A percentile compares a stretch with the other conserved stretches of the same genome.
These are phyloP conservation scores for Cadophora malorum DNA, from an alignment of 2,329 filamentous ascomycete genomes.

Conservation along the genomic window DNA sequence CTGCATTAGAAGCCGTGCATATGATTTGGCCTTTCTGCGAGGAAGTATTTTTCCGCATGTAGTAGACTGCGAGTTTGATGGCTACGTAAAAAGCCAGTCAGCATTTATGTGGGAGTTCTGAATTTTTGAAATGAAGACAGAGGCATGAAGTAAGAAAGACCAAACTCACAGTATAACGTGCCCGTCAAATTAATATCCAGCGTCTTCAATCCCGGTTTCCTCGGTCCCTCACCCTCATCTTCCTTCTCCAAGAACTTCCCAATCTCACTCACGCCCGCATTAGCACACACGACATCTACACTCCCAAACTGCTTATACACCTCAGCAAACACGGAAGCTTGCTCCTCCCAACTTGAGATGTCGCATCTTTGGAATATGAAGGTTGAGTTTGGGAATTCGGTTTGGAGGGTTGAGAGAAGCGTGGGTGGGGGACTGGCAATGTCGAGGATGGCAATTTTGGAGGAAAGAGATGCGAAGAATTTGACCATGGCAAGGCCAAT, in stretches of 20 bases:
- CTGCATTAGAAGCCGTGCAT: slow-evolving; percentile 60
- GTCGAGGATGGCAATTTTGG: slow-evolving; percentile 34
- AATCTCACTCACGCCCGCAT: slow-evolving; percentile 38
- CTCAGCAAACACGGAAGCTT: slow-evolving; percentile 36
- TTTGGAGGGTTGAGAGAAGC: slow-evolving; percentile 28
- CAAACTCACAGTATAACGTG: slow-evolving; percentile 37
- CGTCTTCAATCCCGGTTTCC: slow-evolving; percentile 35
- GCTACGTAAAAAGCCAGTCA: slow-evolving; percentile 44
- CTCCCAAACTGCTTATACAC: slow-evolving; percentile 37
- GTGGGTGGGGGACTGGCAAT: slow-evolving; percentile 31
- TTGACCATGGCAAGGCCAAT: slow-evolving; percentile 77
- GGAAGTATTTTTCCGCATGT: slow-evolving; percentile 54
- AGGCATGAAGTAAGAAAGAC: not conserved
- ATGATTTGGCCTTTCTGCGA: slow-evolving; percentile 48
- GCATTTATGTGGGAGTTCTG: no score
- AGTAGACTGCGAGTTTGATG: slow-evolving; percentile 56
- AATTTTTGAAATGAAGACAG: no score
- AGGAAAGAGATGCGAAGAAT: slow-evolving; percentile 32
- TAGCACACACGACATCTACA: slow-evolving; percentile 43
- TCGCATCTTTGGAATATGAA: slow-evolving; percentile 40
- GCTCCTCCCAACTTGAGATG: slow-evolving; percentile 39
- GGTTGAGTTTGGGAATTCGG: slow-evolving; percentile 25
- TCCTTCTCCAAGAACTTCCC: slow-evolving; percentile 30
- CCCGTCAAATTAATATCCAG: slow-evolving; percentile 39
- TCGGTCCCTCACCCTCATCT: slow-evolving; percentile 26